phyloP scores from a whole-genome alignment of 805 yeast species.

The Suhomyces sp. region DNA sequence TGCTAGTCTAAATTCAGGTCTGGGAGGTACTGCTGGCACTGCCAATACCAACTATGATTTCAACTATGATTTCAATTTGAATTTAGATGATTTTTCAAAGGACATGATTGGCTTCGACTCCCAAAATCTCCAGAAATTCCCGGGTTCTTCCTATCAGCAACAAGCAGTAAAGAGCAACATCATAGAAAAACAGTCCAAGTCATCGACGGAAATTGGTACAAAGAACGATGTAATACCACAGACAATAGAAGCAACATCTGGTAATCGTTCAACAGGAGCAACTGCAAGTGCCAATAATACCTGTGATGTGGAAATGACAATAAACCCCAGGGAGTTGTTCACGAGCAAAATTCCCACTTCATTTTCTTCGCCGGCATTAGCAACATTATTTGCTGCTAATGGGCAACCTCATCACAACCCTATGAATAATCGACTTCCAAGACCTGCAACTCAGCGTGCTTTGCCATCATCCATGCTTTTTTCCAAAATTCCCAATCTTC shows the following conservation, averaged over 20 bases:
- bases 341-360: constrained; percentile 11
- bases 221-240: too few species aligned
- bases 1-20: too few species aligned
- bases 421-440: background rate
- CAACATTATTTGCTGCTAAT: constrained; percentile 7
- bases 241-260: too few species aligned
- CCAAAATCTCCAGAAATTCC: too few species aligned
- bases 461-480: background rate
- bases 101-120: background rate
- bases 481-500: constrained; percentile 8
- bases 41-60: constrained; percentile 1
- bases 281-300: too few species aligned
- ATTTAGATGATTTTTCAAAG: background rate
- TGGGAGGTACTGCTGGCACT: too few species aligned
- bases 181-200: too few species aligned
- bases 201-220: too few species aligned
- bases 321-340: constrained; percentile 15
- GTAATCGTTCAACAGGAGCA: too few species aligned
- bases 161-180: too few species aligned
- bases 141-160: too few species aligned
- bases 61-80: constrained; percentile 1
- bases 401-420: background rate
- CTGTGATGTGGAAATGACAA: constrained; percentile 11
- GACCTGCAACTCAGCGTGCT: too few species aligned
- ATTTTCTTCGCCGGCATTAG: constrained; percentile 8